Conservation (phyloP, 1,139 yeast genomes). For the Kurtzmaniella quercitrusa region DNA sequence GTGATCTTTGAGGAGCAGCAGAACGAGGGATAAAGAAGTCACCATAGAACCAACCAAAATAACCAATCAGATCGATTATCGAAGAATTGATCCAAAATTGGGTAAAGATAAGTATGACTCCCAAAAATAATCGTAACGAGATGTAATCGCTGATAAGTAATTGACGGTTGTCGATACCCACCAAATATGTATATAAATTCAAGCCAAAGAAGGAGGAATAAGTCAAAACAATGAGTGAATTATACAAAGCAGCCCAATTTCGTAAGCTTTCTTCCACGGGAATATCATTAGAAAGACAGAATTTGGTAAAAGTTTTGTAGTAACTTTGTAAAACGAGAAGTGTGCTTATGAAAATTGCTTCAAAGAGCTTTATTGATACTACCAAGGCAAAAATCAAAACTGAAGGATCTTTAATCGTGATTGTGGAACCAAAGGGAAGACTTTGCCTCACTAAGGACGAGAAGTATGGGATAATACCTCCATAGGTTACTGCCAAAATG, state of each 20-base stretch:
- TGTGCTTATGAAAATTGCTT: conserved; percentile 49
- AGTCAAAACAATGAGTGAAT: conserved; percentile 43
- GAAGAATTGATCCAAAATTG: conserved; percentile 74
- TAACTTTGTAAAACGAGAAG: conserved; percentile 60
- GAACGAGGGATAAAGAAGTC: conserved; percentile 69
- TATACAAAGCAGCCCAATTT: conserved; percentile 75
- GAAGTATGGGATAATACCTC: conserved; percentile 43
- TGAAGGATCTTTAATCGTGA: conserved; percentile 7
- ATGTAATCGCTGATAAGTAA: conserved; percentile 35
- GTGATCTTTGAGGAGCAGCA: conserved; percentile 29
- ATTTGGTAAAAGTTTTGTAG: conserved; percentile 60
- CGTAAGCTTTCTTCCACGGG: conserved; percentile 67
- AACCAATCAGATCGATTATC: conserved; percentile 71
- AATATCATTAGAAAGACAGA: conserved; percentile 63
- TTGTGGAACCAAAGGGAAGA: conserved; percentile 6
- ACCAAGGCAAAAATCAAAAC: conserved; percentile 44
- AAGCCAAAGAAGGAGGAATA: conserved; percentile 44
- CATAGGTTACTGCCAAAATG: conserved; percentile 40
- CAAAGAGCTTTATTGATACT: conserved; percentile 46
- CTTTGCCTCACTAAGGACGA: conserved; percentile 26
- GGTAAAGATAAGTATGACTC: conserved; percentile 49
- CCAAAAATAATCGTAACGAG: conserved; percentile 57
- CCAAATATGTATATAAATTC: conserved; percentile 28
- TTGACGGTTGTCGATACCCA: conserved; percentile 16
- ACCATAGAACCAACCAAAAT: conserved; percentile 88